A percentile compares a stretch with the other conserved stretches of the same genome.
phyloP scores from a whole-genome alignment of 805 yeast genomes.

The Starmerella kuoi region DNA sequence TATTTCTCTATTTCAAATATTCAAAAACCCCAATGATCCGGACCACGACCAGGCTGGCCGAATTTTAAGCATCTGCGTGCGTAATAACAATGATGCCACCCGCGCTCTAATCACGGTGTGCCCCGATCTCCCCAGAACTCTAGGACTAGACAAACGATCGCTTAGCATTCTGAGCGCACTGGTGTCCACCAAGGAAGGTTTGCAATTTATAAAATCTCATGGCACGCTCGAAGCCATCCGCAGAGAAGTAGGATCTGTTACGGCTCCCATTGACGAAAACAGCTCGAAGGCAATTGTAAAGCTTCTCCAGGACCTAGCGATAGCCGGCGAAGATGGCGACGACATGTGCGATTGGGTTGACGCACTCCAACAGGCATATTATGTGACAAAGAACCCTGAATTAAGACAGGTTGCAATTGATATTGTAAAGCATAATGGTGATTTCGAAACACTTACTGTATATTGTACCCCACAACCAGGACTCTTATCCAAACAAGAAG shows the following conservation, averaged over 20 bases:
- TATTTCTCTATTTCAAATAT: constrained; percentile 17
- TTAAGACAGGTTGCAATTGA: constrained; percentile 10
- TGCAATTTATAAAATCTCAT: neutral
- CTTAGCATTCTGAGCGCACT: constrained; percentile 15
- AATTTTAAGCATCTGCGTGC: constrained; percentile 50
- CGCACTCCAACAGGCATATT: constrained; percentile 12
- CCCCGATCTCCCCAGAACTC: constrained; percentile 3
- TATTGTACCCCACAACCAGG: constrained; percentile 16
- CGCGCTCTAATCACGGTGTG: neutral
- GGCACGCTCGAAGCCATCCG: constrained; percentile 4
- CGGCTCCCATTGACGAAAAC: neutral
- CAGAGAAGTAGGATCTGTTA: neutral
- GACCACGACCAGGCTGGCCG: constrained; percentile 41
- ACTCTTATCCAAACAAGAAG: constrained; percentile 6
- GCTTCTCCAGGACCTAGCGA: constrained; percentile 12
- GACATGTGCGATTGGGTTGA: constrained; percentile 17
- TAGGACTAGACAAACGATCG: constrained; percentile 8
- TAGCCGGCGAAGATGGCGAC: constrained; percentile 11
- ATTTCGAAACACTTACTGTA: constrained; percentile 11
- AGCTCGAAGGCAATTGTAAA: constrained; percentile 6
- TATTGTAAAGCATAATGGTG: constrained; percentile 12
- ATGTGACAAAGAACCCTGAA: neutral
- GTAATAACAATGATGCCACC: constrained; percentile 60
- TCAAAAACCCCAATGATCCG: neutral
- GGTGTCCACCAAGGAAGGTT: constrained; percentile 15